These are phyloP conservation scores for Aspergillus oerlinghausenensis DNA, from an alignment of 2,329 filamentous ascomycete species.

Conservation along the genomic window DNA sequence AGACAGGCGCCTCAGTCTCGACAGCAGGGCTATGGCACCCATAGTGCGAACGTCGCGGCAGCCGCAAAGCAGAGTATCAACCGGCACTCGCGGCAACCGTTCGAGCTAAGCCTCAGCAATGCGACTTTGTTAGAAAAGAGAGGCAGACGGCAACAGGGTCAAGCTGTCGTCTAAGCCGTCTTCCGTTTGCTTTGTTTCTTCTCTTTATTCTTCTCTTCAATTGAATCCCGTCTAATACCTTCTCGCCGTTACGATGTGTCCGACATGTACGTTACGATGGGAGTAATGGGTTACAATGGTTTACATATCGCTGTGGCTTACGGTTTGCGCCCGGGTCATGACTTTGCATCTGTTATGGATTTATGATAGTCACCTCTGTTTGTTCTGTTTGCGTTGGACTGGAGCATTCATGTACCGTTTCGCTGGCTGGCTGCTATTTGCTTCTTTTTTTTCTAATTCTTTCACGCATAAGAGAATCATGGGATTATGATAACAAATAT, in stretches of 20 bases:
- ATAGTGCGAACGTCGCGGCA: slow-evolving; percentile 76
- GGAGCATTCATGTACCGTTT: slow-evolving; percentile 3
- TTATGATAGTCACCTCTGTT: slow-evolving; percentile 5
- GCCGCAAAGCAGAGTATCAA: slow-evolving; percentile 79
- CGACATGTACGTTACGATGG: background rate
- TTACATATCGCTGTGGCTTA: background rate
- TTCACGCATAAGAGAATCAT: background rate
- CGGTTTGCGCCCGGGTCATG: background rate
- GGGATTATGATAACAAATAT: background rate
- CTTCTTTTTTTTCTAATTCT: background rate
- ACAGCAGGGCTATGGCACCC: slow-evolving; percentile 74
- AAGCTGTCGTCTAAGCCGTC: slow-evolving; percentile 22
- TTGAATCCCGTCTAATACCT: background rate
- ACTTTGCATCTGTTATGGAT: slow-evolving; percentile 5
- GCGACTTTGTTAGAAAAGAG: slow-evolving; percentile 79
- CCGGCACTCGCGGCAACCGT: slow-evolving; percentile 69
- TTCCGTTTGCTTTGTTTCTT: background rate
- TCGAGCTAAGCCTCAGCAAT: slow-evolving; percentile 88
- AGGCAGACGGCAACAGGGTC: slow-evolving; percentile 38
- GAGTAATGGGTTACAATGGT: background rate
- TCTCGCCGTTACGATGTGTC: background rate
- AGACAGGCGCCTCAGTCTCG: slow-evolving; percentile 53
- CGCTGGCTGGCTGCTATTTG: slow-evolving; percentile 7
- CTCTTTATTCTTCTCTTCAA: background rate
- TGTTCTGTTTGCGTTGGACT: slow-evolving; percentile 8